These are phyloP conservation scores for Fusarium virguliforme DNA, from an alignment of 2,329 filamentous ascomycete species.

Conservation along the genomic window DNA sequence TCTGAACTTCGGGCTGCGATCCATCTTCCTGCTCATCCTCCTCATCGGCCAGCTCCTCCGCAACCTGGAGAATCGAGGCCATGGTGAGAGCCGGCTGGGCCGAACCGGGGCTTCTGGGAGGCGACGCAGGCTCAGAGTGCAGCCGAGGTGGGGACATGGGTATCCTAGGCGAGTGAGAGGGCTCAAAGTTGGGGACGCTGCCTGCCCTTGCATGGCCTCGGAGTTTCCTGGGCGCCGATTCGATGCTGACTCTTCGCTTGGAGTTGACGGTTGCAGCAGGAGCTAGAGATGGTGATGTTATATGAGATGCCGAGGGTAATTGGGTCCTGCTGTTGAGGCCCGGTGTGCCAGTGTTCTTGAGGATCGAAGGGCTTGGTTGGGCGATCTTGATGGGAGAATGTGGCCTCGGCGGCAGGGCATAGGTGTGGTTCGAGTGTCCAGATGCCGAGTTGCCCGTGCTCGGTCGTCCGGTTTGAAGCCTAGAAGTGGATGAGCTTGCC, in stretches of 20 bases:
- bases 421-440: constrained; percentile 35
- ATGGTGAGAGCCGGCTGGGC: constrained; percentile 62
- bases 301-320: constrained; percentile 56
- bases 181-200: constrained; percentile 59
- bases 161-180: constrained; percentile 56
- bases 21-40: constrained; percentile 52
- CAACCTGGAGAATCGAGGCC: constrained; percentile 70
- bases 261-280: constrained; percentile 52
- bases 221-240: constrained; percentile 56
- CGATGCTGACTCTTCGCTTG: constrained; percentile 63
- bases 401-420: constrained; percentile 59
- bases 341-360: constrained; percentile 40
- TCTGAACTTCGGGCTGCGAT: constrained; percentile 61
- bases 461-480: constrained; percentile 60
- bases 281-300: constrained; percentile 56
- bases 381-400: constrained; percentile 66
- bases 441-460: constrained; percentile 53
- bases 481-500: constrained; percentile 63
- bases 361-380: constrained; percentile 44
- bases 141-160: constrained; percentile 53
- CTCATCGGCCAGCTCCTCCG: constrained; percentile 65
- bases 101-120: constrained; percentile 54
- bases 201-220: constrained; percentile 61
- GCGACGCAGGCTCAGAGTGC: constrained; percentile 58
- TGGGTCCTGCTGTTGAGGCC: constrained; percentile 51